Percentiles rank a stretch among this genome's conserved stretches.
Conservation (phyloP, 2,329 filamentous ascomycete species). For the Aspergillus sp. region DNA sequence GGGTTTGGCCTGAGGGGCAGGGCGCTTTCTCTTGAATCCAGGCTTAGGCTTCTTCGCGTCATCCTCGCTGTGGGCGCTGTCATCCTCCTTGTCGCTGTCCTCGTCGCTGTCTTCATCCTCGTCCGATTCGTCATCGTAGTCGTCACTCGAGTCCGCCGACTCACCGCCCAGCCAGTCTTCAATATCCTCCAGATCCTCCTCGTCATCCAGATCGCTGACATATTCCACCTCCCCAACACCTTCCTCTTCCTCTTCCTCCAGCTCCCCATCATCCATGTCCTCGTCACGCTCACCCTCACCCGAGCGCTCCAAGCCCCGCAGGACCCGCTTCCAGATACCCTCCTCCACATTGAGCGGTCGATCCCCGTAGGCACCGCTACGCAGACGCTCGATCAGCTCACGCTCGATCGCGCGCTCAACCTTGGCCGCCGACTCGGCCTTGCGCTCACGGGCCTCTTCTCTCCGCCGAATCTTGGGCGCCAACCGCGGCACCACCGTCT, state of each 20-base stretch:
- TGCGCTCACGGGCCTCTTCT: conserved; percentile 73
- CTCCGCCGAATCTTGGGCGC: conserved; percentile 84
- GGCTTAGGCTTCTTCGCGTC: conserved; percentile 45
- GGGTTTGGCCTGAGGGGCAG: conserved; percentile 52
- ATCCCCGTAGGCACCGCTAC: conserved; percentile 92
- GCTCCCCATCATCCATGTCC: conserved; percentile 84
- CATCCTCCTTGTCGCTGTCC: conserved; percentile 43
- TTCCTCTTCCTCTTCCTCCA: conserved; percentile 71
- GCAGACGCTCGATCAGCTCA: conserved; percentile 85
- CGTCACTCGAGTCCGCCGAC: conserved; percentile 51
- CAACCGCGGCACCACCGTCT: conserved; percentile 82
- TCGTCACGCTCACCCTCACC: conserved; percentile 80
- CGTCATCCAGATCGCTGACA: conserved; percentile 86
- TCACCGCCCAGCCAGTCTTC: conserved; percentile 90
- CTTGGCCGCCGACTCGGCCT: conserved; percentile 81
- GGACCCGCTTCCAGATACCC: conserved; percentile 94
- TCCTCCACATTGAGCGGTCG: conserved; percentile 94
- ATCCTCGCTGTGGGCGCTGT: conserved; percentile 41
- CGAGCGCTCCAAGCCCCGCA: conserved; percentile 82
- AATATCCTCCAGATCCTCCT: conserved; percentile 83
- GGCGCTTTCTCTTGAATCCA: conserved; percentile 58
- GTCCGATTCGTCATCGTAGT: conserved; percentile 50
- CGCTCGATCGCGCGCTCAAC: conserved; percentile 94
- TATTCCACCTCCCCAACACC: conserved; percentile 83
- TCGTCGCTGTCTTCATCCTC: conserved; percentile 55